Conservation (phyloP, 345 rosid species). For the Triadica sebifera region DNA sequence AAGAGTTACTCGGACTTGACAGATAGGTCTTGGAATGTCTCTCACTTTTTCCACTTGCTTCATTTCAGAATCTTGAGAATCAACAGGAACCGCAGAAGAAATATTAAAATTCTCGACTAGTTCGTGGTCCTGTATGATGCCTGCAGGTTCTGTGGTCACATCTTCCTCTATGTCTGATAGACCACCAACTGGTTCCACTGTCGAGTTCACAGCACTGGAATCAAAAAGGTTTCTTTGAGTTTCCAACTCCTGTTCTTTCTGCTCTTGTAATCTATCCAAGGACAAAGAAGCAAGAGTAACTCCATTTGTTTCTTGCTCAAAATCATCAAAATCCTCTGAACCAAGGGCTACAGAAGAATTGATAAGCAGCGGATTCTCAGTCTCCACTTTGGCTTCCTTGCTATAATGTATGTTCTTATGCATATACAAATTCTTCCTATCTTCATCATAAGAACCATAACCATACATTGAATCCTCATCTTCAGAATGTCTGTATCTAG, state of each 20-base stretch:
- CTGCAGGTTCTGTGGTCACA: slow-evolving; percentile 19
- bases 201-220: slow-evolving; percentile 18
- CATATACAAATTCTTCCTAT: slow-evolving; percentile 27
- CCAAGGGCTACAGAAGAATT: slow-evolving; percentile 85
- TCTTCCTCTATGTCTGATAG: slow-evolving; percentile 31
- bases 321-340: slow-evolving; percentile 83
- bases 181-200: slow-evolving; percentile 26
- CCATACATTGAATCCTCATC: slow-evolving; percentile 55
- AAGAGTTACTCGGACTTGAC: no score
- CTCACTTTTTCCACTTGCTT: slow-evolving; percentile 38
- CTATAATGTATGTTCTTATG: slow-evolving; percentile 20
- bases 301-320: slow-evolving; percentile 60
- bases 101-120: slow-evolving; percentile 22
- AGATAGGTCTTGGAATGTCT: slow-evolving; percentile 35
- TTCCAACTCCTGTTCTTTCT: slow-evolving; percentile 27
- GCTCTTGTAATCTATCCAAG: slow-evolving; percentile 33
- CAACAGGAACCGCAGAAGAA: slow-evolving; percentile 17
- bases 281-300: slow-evolving; percentile 34
- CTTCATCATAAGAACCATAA: slow-evolving; percentile 51
- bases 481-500: slow-evolving; percentile 49
- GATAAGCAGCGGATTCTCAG: slow-evolving; percentile 59
- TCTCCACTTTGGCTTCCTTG: slow-evolving; percentile 28
- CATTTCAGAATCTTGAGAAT: slow-evolving; percentile 26
- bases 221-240: slow-evolving; percentile 21
- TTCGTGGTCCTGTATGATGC: slow-evolving; percentile 28